phyloP scores from a whole-genome alignment of 1,284 basidiomycete species.

The Ustilago shanxiensis region DNA sequence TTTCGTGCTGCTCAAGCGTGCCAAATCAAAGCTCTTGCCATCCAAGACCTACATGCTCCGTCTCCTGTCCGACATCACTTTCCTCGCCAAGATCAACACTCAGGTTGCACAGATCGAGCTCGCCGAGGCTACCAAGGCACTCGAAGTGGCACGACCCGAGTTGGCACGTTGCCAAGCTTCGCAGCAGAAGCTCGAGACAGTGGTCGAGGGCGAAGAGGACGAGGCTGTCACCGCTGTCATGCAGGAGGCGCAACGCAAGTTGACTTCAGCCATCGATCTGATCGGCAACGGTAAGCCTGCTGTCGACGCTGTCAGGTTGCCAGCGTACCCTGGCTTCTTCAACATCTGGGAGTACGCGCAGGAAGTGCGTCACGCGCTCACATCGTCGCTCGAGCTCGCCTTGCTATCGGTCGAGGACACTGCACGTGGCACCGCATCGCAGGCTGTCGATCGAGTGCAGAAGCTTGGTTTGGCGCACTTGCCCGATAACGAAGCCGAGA shows the following conservation, averaged over 20 bases:
- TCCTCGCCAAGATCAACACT: constrained; percentile 87
- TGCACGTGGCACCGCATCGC: constrained; percentile 79
- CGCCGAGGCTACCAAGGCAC: constrained; percentile 80
- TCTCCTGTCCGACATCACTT: constrained; percentile 86
- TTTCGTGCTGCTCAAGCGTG: constrained; percentile 94
- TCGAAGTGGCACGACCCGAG: constrained; percentile 79
- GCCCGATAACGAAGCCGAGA: constrained; percentile 72
- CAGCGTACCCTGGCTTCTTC: constrained; percentile 87
- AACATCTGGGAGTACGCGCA: constrained; percentile 89
- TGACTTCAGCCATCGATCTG: constrained; percentile 81
- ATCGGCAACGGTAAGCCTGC: constrained; percentile 81
- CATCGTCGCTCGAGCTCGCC: constrained; percentile 84
- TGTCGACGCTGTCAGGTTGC: constrained; percentile 69
- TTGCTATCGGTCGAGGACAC: constrained; percentile 86
- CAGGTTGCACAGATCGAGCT: constrained; percentile 85
- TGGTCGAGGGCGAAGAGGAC: constrained; percentile 85
- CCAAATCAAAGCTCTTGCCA: constrained; percentile 94
- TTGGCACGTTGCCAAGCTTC: constrained; percentile 77
- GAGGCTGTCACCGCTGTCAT: constrained; percentile 76
- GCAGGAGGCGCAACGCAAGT: constrained; percentile 71
- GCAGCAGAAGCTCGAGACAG: constrained; percentile 81
- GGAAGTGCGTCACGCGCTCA: constrained; percentile 84
- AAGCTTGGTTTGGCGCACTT: constrained; percentile 83
- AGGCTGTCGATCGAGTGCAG: constrained; percentile 79
- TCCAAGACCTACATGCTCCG: constrained; percentile 93